Evolutionary conservation across 177 flowering plant species (phyloP).

Genomic region (Vitis hybrid): DNA sequence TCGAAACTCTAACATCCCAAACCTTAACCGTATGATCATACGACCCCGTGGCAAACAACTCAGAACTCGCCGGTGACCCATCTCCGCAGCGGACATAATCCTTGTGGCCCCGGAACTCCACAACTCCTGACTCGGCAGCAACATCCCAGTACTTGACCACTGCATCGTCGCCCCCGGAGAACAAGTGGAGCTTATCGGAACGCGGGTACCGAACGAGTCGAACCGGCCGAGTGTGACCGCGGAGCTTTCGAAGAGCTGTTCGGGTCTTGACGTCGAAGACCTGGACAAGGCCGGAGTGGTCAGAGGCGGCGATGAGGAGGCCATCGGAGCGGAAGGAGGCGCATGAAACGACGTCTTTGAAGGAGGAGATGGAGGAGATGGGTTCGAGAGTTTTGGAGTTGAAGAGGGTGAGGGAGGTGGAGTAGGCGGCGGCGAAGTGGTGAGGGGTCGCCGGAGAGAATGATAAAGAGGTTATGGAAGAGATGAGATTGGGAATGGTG

Average conservation of each 20-base stretch:
- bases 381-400: constrained; percentile 39
- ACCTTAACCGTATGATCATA: constrained; percentile 84
- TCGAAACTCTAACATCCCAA: constrained; percentile 75
- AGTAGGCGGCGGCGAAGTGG: constrained; percentile 62
- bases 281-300: constrained; percentile 61
- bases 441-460: constrained; percentile 70
- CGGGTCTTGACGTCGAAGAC: constrained; percentile 60
- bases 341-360: constrained; percentile 54
- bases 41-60: constrained; percentile 73
- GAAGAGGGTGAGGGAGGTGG: constrained; percentile 59
- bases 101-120: constrained; percentile 62
- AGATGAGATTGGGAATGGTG: constrained; percentile 43
- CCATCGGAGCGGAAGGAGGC: constrained; percentile 77
- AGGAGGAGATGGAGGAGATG: constrained; percentile 40
- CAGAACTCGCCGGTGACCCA: constrained; percentile 59
- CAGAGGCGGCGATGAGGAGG: constrained; percentile 69
- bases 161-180: constrained; percentile 82
- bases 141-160: constrained; percentile 92
- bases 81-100: constrained; percentile 84
- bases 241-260: constrained; percentile 51
- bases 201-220: constrained; percentile 58
- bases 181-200: constrained; percentile 70
- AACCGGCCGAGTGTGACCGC: constrained; percentile 62
- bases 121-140: constrained; percentile 38
- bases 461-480: constrained; percentile 52